A percentile compares a stretch with the other conserved stretches of the same genome.
Evolutionary conservation across 768 basidiomycete genomes (phyloP).

Genomic region (Tulasnella sp.): DNA sequence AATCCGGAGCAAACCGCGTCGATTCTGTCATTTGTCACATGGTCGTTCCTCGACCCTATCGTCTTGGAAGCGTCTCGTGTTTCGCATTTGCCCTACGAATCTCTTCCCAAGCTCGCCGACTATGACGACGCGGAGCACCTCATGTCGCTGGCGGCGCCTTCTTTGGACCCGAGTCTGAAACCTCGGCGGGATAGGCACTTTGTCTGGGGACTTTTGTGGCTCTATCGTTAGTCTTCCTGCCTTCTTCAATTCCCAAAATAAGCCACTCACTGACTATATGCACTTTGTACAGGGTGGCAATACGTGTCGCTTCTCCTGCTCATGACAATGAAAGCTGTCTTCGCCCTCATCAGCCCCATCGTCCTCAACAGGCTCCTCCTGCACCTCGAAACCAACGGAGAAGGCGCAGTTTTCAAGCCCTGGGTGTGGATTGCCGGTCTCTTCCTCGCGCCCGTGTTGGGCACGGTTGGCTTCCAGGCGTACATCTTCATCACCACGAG

Average conservation of each 20-base stretch:
- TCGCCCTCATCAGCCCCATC: constrained; percentile 3
- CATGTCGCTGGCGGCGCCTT: constrained; percentile 21
- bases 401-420: constrained; percentile 40
- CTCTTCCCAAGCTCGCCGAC: constrained; percentile 39
- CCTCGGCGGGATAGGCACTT: constrained; percentile 24
- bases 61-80: constrained; percentile 35
- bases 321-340: neutral
- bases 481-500: constrained; percentile 41
- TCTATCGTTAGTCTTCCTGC: constrained; percentile 18
- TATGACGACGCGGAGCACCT: constrained; percentile 26
- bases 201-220: constrained; percentile 20
- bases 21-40: constrained; percentile 33
- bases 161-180: constrained; percentile 24
- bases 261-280: neutral
- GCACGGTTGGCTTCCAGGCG: constrained; percentile 37
- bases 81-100: constrained; percentile 33
- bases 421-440: constrained; percentile 39
- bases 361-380: constrained; percentile 22
- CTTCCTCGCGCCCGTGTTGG: constrained; percentile 22
- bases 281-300: constrained; percentile 10
- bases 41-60: constrained; percentile 43
- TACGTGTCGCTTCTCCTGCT: constrained; percentile 17
- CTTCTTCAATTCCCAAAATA: neutral
- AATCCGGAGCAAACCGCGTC: constrained; percentile 43
- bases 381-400: constrained; percentile 46